These are phyloP conservation scores for Sclerotinia subarctica DNA, from an alignment of 2,329 filamentous ascomycete genomes.

Conservation along the genomic window DNA sequence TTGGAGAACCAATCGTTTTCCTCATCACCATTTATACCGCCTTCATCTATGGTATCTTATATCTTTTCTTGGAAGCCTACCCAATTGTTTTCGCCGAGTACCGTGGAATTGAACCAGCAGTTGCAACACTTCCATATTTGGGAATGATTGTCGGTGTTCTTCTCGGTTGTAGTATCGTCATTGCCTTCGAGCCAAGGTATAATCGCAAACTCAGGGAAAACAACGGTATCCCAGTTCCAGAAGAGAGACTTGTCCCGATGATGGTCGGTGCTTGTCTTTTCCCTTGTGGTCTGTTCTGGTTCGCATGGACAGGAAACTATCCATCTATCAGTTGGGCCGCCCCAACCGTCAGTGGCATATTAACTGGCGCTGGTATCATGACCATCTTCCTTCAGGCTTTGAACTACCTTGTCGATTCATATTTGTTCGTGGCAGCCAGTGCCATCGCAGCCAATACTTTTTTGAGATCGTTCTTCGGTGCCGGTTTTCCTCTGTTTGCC, in stretches of 20 bases:
- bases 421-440: constrained; percentile 27
- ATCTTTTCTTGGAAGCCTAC: constrained; percentile 49
- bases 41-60: constrained; percentile 51
- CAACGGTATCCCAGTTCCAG: constrained; percentile 39
- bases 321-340: constrained; percentile 41
- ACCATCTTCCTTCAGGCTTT: constrained; percentile 50
- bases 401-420: constrained; percentile 29
- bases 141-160: constrained; percentile 60
- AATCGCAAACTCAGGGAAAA: constrained; percentile 45
- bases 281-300: constrained; percentile 41
- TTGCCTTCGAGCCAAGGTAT: constrained; percentile 63
- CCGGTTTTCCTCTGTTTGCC: constrained; percentile 37
- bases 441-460: constrained; percentile 31
- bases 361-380: constrained; percentile 58
- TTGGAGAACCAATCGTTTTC: constrained; percentile 58
- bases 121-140: constrained; percentile 39
- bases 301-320: constrained; percentile 41
- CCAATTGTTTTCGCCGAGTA: constrained; percentile 46
- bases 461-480: constrained; percentile 27
- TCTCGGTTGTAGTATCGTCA: constrained; percentile 58
- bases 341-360: constrained; percentile 42
- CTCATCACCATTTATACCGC: constrained; percentile 52
- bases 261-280: constrained; percentile 42
- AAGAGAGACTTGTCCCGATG: constrained; percentile 42
- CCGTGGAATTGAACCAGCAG: constrained; percentile 37